Base-by-base conservation (phyloP, 768 basidiomycete genomes). In the Lactifluus volemus region DNA sequence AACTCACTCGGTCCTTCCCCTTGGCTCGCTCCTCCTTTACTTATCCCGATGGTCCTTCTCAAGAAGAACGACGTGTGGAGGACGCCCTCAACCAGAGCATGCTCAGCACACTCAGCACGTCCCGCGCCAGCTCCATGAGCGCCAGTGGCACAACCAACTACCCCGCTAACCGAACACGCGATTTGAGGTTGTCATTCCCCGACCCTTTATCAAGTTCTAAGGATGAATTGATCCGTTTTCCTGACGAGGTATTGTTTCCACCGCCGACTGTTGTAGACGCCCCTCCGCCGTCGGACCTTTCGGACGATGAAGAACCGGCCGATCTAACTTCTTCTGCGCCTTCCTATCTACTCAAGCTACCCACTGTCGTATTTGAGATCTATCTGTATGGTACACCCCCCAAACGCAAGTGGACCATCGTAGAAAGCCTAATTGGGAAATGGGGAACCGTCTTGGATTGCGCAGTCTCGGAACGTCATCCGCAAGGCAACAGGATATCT, bases 21-120 rank as follows among this genome's bases (percentile, higher is more conserved):
- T 49, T 50, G 14, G 36, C 39, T 32, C 47, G n/a, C 17, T 49
- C 63, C 3, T 53, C 60, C 29, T 30, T 44, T 36, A 56, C 50
- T 45, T 15, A 53, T 29, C 11, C 55, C 17, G 49, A 53, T 32
- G 49, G 54, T 39, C 2, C 48, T 14, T 74, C 76, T 15, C 74
- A 73, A 39, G 88, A 89, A 71, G 88, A 91, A 65, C 76, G 83
- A 66, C 78, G 80, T 47, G 83, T 89, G 67, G 85, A 81, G 67
- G 86, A 84, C 67, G 88, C 82, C 21, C 79, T 91, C 59, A 86
- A 91, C 72, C 88, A 91, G 74, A 91, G 88, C 74, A 81, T 90
- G 75, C 79, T 88, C 68, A 86, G 88, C 72, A 91, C 88, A 15
- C 78, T 91, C 63, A 85, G 81, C 73, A 79, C 83, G 52, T 89